Evolutionary conservation across 2,329 filamentous ascomycete species (phyloP), one percentile per base, ranked within the genome.

Genomic region (Calonectria pauciramosa): DNA sequence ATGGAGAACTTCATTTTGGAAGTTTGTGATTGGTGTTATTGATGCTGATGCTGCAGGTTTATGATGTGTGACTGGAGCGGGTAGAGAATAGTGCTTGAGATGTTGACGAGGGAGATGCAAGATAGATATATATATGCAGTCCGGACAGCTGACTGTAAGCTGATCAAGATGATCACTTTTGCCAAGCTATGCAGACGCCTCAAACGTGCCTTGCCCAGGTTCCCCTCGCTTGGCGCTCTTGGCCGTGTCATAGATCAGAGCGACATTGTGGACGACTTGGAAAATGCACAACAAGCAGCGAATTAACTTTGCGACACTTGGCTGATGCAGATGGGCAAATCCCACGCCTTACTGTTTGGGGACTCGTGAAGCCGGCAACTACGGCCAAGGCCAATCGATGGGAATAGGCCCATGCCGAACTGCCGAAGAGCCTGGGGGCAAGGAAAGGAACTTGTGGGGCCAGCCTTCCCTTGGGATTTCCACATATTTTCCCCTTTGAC

Each of bases 1-100:
- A n/a, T 10, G 36, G 69, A 59, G 49, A 67, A 34, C 63, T 71
- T 71, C 69, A 71, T 71, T 14, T 56, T 60, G 60, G 32, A 20
- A 38, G 23, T 23, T 63, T 13, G 13, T 56, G 30, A 2, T 34
- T 56, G 28, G 2, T 34, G 7, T 56, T 56, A 4, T 13, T 36
- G 32, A 36, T 30, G 9, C 3, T 23, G 30, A 38, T 44, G 16
- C 18, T 47, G 60, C 36, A 47, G 4, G 28, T 28, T 63, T 4
- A 20, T 44, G 51, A n/a, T 11, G 32, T 59, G 23, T 20, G 34
- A 28, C 32, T 63, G 56, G 34, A 41, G 14, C 3, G 18, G 56
- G 7, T 18, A 10, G 8, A 4, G 8, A 41, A 7, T 6, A 16
- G 5, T 3, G 26, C 3, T 20, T 26, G 6, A 16, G 5, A 16